Evolutionary conservation across 2,329 filamentous ascomycete genomes (phyloP).

Genomic region (Huntiella omanensis): DNA sequence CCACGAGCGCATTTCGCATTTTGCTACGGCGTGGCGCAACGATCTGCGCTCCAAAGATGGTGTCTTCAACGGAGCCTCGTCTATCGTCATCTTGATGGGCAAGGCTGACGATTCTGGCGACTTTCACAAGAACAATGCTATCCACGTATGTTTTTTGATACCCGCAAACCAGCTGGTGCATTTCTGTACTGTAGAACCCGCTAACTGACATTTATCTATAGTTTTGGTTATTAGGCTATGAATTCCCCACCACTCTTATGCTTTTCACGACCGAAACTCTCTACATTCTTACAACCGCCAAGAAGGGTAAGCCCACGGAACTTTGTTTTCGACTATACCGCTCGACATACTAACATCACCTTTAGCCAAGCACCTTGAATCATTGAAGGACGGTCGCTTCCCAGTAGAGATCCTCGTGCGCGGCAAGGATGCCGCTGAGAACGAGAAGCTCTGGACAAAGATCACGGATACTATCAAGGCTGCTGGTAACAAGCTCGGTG

Average conservation of each 20-base stretch:
- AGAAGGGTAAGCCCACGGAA: slow-evolving; percentile 56
- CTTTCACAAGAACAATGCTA: slow-evolving; percentile 90
- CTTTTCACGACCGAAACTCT: slow-evolving; percentile 74
- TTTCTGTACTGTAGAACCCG: neutral
- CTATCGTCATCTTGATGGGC: slow-evolving; percentile 80
- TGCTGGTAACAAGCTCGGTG: slow-evolving; percentile 79
- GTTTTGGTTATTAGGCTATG: slow-evolving; percentile 98
- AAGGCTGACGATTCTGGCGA: slow-evolving; percentile 77
- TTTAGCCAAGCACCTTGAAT: slow-evolving; percentile 77
- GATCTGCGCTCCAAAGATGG: slow-evolving; percentile 78
- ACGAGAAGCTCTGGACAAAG: slow-evolving; percentile 74
- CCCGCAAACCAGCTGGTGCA: neutral
- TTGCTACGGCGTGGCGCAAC: slow-evolving; percentile 85
- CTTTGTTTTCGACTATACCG: neutral
- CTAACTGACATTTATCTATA: slow-evolving; percentile 21
- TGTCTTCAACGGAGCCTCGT: slow-evolving; percentile 69
- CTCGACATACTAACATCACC: neutral
- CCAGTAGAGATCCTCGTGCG: slow-evolving; percentile 82
- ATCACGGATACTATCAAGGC: slow-evolving; percentile 73
- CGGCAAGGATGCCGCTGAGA: slow-evolving; percentile 79
- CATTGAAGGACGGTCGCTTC: slow-evolving; percentile 78
- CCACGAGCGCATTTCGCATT: slow-evolving; percentile 76
- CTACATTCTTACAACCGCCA: slow-evolving; percentile 86
- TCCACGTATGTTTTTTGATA: slow-evolving; percentile 48
- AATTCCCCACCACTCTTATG: slow-evolving; percentile 91